Evolutionary conservation across 148 eudicot genomes (phyloP).

Genomic region (Camellia lanceoleosa): DNA sequence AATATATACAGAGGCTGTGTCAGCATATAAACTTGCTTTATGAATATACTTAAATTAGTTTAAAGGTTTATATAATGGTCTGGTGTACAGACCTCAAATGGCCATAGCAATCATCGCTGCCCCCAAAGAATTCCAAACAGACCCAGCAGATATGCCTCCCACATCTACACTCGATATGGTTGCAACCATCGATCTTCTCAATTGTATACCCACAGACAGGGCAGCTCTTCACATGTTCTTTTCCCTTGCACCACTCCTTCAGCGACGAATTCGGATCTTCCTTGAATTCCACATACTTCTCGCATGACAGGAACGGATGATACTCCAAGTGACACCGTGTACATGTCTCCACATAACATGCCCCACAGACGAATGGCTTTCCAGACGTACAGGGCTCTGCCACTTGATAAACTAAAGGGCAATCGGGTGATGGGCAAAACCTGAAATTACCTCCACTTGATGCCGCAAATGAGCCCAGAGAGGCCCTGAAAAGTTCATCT

Average conservation of each 20-base stretch:
- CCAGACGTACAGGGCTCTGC: conserved; percentile 29
- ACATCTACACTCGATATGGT: conserved; percentile 82
- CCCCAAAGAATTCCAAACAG: conserved; percentile 54
- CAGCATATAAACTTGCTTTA: too few relatives aligned
- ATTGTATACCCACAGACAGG: conserved; percentile 70
- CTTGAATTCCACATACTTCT: conserved; percentile 65
- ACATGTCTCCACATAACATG: conserved; percentile 80
- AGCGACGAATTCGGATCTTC: conserved; percentile 82
- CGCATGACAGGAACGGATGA: conserved; percentile 76
- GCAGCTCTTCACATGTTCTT: conserved; percentile 74
- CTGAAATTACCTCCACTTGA: conserved; percentile 55
- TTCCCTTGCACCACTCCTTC: conserved; percentile 72
- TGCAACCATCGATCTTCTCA: conserved; percentile 91
- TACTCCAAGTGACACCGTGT: conserved; percentile 76
- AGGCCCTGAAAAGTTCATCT: conserved; percentile 81
- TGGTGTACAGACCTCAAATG: conserved; percentile 66
- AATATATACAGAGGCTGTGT: not conserved
- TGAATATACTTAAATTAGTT: not conserved
- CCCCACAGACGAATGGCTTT: conserved; percentile 69
- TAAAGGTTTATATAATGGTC: conserved; percentile 28
- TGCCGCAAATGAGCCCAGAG: conserved; percentile 67
- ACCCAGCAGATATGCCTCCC: conserved; percentile 92
- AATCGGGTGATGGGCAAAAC: conserved; percentile 96
- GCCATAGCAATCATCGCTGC: conserved; percentile 62
- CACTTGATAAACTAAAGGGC: conserved; percentile 74